These are phyloP conservation scores for Metschnikowia borealis DNA, from an alignment of 805 yeast genomes.

Conservation along the genomic window DNA sequence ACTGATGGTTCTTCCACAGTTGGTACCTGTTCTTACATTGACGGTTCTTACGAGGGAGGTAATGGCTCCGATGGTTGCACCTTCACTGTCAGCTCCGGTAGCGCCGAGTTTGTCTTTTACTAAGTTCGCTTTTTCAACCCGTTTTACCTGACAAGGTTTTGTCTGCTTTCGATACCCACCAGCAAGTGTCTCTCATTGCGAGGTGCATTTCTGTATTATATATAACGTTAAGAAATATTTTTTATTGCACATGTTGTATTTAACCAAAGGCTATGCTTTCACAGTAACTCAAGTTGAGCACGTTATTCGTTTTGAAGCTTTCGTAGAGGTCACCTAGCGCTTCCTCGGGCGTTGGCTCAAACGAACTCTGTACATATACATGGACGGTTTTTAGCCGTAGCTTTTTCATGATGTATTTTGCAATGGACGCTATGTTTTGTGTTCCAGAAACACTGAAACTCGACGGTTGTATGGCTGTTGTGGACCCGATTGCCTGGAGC, in stretches of 20 bases:
- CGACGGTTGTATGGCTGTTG: conserved; percentile 46
- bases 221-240: neutral
- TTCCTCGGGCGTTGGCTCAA: conserved; percentile 41
- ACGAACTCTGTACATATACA: conserved; percentile 38
- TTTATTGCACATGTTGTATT: neutral
- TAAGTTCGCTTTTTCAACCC: conserved; percentile 2
- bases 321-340: conserved; percentile 28
- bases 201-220: conserved; percentile 3
- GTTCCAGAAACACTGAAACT: conserved; percentile 46
- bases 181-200: conserved; percentile 1
- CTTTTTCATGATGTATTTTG: conserved; percentile 36
- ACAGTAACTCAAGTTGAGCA: conserved; percentile 38
- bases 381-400: conserved; percentile 19
- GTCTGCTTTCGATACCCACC: conserved; percentile 13
- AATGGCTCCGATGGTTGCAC: conserved; percentile 20
- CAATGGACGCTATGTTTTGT: conserved; percentile 45
- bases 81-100: conserved; percentile 16
- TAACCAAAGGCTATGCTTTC: conserved; percentile 39
- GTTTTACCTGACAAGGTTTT: neutral
- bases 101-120: conserved; percentile 19
- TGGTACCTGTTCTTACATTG: conserved; percentile 17
- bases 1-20: conserved; percentile 15
- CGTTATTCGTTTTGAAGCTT: conserved; percentile 30
- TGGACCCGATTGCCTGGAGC: conserved; percentile 59
- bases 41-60: conserved; percentile 18